Percentiles rank a stretch among this genome's conserved stretches.
phyloP scores from a whole-genome alignment of 768 basidiomycete species.

The Phaffia tasmanica region DNA sequence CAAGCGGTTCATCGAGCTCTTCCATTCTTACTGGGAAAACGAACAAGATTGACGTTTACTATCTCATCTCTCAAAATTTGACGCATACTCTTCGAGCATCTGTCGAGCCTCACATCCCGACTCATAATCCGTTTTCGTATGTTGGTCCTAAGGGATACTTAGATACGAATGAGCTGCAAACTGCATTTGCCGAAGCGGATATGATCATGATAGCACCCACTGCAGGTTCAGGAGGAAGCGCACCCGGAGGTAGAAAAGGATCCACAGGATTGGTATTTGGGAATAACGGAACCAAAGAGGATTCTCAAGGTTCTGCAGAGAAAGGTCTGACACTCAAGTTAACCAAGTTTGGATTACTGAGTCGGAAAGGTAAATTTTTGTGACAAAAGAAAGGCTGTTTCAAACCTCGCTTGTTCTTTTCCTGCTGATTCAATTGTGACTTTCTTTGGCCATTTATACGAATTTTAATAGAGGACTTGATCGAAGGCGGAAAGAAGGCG shows the following conservation, averaged over 20 bases:
- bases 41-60: constrained; percentile 79
- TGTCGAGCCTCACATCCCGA: constrained; percentile 50
- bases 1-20: constrained; percentile 27
- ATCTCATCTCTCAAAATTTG: constrained; percentile 60
- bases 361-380: constrained; percentile 49
- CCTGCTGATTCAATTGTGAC: background rate
- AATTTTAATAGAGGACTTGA: constrained; percentile 45
- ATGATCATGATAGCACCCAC: constrained; percentile 43
- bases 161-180: constrained; percentile 56
- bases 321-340: constrained; percentile 47
- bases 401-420: background rate
- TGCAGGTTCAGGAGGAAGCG: background rate
- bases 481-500: constrained; percentile 65
- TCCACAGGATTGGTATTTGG: background rate
- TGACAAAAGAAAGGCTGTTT: background rate
- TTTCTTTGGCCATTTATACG: background rate
- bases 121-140: constrained; percentile 54
- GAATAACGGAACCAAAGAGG: too few species aligned
- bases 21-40: constrained; percentile 28
- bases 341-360: constrained; percentile 67
- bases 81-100: constrained; percentile 59
- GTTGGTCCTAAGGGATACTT: constrained; percentile 56
- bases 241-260: constrained; percentile 1
- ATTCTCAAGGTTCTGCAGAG: constrained; percentile 5
- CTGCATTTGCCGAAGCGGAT: constrained; percentile 52